These are phyloP conservation scores for Citrus mangshanensis DNA, from an alignment of 345 rosid species.

Conservation along the genomic window DNA sequence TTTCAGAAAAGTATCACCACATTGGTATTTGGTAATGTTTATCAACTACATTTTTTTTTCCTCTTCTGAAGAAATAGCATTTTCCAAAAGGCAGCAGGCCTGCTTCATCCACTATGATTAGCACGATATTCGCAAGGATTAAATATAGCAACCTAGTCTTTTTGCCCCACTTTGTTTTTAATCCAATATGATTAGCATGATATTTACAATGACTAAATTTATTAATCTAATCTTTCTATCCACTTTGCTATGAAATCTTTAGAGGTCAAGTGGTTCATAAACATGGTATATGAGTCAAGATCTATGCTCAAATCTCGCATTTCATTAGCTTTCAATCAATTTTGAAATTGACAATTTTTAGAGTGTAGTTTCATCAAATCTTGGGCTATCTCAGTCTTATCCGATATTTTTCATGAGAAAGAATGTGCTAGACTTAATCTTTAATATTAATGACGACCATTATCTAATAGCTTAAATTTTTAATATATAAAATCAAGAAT, in stretches of 20 bases:
- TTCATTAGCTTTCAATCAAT: no score
- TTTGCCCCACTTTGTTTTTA: no score
- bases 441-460: background rate
- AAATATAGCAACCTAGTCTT: background rate
- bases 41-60: no score
- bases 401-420: no score
- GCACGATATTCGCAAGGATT: constrained; percentile 4
- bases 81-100: background rate
- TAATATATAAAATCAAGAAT: background rate
- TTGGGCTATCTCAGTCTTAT: no score
- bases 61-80: background rate
- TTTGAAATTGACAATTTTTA: no score
- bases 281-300: background rate
- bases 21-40: background rate
- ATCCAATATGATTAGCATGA: constrained; percentile 11
- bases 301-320: background rate
- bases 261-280: background rate
- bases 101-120: constrained; percentile 7
- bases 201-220: background rate
- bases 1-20: background rate
- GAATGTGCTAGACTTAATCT: no score
- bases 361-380: no score
- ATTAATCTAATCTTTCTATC: background rate
- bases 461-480: background rate
- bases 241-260: background rate